Percentiles rank a stretch among this genome's conserved stretches.
Conservation (phyloP, 768 basidiomycete genomes). For the Auriscalpium vulgare region DNA sequence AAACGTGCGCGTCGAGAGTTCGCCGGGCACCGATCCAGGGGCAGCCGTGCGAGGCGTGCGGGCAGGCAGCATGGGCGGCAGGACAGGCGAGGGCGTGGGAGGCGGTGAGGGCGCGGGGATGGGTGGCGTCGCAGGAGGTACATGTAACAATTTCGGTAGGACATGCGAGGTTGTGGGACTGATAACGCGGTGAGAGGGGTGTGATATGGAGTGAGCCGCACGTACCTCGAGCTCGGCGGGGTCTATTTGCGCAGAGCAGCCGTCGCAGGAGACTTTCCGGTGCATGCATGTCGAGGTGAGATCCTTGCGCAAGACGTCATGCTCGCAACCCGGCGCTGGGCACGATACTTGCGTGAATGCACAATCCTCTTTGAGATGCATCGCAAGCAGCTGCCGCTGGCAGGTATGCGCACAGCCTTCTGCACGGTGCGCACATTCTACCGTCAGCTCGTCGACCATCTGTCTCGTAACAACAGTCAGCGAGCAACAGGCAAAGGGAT, state of each 20-base stretch:
- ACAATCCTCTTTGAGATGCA: slow-evolving; percentile 59
- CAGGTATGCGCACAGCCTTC: slow-evolving; percentile 56
- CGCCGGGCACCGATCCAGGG: slow-evolving; percentile 41
- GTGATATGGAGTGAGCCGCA: slow-evolving; percentile 20
- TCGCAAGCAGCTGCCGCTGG: slow-evolving; percentile 57
- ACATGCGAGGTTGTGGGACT: slow-evolving; percentile 31
- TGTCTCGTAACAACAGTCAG: slow-evolving; percentile 20
- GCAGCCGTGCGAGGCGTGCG: slow-evolving; percentile 44
- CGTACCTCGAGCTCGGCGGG: slow-evolving; percentile 28
- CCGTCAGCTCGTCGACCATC: slow-evolving; percentile 78
- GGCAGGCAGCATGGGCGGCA: slow-evolving; percentile 31
- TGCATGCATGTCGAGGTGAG: slow-evolving; percentile 27
- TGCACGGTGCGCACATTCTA: slow-evolving; percentile 56
- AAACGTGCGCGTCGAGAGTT: slow-evolving; percentile 30
- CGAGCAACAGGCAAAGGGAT: background rate
- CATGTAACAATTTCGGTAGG: slow-evolving; percentile 30
- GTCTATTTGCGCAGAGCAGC: slow-evolving; percentile 25
- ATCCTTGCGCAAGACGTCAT: slow-evolving; percentile 39
- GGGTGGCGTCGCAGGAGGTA: slow-evolving; percentile 30
- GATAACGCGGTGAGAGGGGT: background rate
- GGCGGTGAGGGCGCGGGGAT: slow-evolving; percentile 26
- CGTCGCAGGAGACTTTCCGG: slow-evolving; percentile 25
- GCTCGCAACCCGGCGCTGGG: slow-evolving; percentile 36
- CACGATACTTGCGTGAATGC: slow-evolving; percentile 47
- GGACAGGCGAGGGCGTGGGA: slow-evolving; percentile 34